Base-by-base conservation (phyloP, 768 basidiomycete species). In the Lactarius deliciosus region DNA sequence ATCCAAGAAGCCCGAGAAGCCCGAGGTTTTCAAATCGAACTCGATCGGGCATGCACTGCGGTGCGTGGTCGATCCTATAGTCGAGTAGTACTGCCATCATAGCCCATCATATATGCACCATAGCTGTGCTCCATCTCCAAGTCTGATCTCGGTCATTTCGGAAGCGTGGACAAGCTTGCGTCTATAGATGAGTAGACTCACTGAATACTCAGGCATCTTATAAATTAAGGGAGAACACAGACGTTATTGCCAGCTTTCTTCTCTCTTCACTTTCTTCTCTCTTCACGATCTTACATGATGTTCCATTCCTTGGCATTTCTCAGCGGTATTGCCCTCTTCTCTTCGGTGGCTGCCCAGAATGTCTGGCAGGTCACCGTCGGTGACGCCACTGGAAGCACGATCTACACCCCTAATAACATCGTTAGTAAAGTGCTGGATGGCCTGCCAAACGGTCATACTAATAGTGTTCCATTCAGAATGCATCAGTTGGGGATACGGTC, bases 401-500 rank as follows among this genome's bases (percentile, higher is more conserved):
- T 57, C 43, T 70, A 47, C 38, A 50, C 4, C 13, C 69, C 68
- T 7, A 30, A 16, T 16, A 28, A 28, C n/a, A 45, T 70, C 6
- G 69, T 70, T 5, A 41, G 54, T 54, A 25, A 30, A 55, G 45
- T 13, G 28, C 25, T 25, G 11, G 2, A 1, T n/a, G 36, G 10
- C 43, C 38, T 1, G 7, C 36, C 40, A 8, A 43, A 38, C 15
- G 5, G 10, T 62, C n/a, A 15, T 20, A 32, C 60, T 62, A 30
- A 66, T 28, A 15, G 10, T n/a, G 7, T 36, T 6, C 6, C 36
- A 1, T 56, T 41, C 58, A 70, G 69, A 22, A 9, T 16, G 75
- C 72, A 7, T 38, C 54, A 16, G 16, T 60, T 40, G 71, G 74
- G 5, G 76, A 77, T 58, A 60, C 34, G 3, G 60, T 77, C 64